Evolutionary conservation across 805 yeast genomes (phyloP), one percentile per base, ranked within the genome.

Genomic region (Scheffersomyces amazonensis): DNA sequence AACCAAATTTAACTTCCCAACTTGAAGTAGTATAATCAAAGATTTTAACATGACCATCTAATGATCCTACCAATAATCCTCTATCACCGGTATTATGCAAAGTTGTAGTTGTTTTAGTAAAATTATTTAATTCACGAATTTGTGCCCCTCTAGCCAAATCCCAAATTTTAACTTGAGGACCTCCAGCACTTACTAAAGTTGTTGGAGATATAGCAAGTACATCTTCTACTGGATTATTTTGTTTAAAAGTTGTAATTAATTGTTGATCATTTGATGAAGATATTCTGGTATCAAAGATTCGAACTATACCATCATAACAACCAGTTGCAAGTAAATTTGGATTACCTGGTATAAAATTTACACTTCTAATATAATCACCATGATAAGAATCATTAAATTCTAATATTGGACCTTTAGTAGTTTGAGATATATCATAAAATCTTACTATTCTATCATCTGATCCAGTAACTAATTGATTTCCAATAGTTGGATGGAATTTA

Each of bases 31-130:
- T 64, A 27, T 87, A 78, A 60, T 90, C 97, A 58, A 91, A 87
- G 32, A 90, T 90, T 62, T 93, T 93, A 42, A 93, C 96, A 62
- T 93, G 99, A 16, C 99, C 99, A 64, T 93, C 99, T 41, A 93
- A 70, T 0, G 97, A 89, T 13, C 98, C 97, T 2, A 96, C 97
- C 21, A 93, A 66, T 32, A 93, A 68, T n/a, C 93, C 91, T 35
- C 79, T 68, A 45, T 80, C 87, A 21, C 83, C 84, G 8, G 91
- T 83, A 48, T 76, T 66, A 36, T 85, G 81, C 45, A 90, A 68
- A 43, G 90, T 81, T 12, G 97, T 90, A 29, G 91, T 96, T 1
- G 97, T 86, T 63, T 93, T 91, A 50, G 90, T 90, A 69, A 93
- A 93, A 62, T 90, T 91, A 35, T 81, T 76, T 55, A 95, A 71